Percentiles rank a stretch among this genome's conserved stretches.
Conservation (phyloP, 345 rosid species). For the Moringa oleifera region DNA sequence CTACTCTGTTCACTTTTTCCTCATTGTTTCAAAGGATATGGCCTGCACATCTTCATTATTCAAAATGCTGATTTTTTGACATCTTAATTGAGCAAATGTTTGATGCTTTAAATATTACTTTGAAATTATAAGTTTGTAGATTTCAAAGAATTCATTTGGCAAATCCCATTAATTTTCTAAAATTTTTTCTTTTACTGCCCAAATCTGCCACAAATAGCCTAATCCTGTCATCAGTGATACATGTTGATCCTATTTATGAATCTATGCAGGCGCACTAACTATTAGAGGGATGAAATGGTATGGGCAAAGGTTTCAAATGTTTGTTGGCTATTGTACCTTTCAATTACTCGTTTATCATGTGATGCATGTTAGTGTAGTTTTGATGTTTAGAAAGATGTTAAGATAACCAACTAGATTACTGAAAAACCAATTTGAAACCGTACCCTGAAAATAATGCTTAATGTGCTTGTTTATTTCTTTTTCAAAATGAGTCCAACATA, state of each 20-base stretch:
- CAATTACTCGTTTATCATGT: not conserved
- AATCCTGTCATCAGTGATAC: too few relatives aligned
- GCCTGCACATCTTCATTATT: not conserved
- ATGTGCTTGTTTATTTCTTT: not conserved
- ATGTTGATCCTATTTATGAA: too few relatives aligned
- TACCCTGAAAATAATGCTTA: not conserved
- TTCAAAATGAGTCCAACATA: not conserved
- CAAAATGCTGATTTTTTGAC: not conserved
- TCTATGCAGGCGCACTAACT: not conserved
- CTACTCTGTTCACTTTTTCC: not conserved
- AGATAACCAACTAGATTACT: not conserved
- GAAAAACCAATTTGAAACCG: not conserved
- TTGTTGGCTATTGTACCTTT: too few relatives aligned
- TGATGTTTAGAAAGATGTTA: too few relatives aligned
- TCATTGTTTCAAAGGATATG: not conserved
- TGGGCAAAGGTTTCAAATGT: too few relatives aligned
- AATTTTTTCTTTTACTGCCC: too few relatives aligned
- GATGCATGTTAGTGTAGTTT: not conserved
- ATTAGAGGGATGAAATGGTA: not conserved
- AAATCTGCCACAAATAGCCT: too few relatives aligned
- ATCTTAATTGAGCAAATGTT: not conserved
- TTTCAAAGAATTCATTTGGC: not conserved
- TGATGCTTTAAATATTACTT: not conserved
- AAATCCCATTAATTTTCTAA: too few relatives aligned
- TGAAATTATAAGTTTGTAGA: not conserved